Evolutionary conservation across 2,329 filamentous ascomycete genomes (phyloP).

Genomic region (Fusarium sp.): DNA sequence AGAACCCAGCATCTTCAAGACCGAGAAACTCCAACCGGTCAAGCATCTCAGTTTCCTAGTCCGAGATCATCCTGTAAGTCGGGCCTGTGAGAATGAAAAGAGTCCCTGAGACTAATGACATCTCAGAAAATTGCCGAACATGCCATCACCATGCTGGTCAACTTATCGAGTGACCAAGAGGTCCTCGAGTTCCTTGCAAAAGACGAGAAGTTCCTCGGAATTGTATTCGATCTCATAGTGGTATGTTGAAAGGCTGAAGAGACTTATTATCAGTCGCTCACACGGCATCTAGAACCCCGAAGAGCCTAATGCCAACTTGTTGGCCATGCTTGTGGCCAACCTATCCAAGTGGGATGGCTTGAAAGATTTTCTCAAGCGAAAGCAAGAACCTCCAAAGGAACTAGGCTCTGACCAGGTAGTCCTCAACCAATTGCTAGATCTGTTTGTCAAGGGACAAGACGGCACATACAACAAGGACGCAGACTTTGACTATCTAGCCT

Average conservation of each 20-base stretch:
- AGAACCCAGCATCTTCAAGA: constrained; percentile 85
- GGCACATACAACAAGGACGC: constrained; percentile 85
- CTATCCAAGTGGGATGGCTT: constrained; percentile 82
- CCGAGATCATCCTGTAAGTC: constrained; percentile 79
- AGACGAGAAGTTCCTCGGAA: constrained; percentile 84
- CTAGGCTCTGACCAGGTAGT: constrained; percentile 77
- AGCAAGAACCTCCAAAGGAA: constrained; percentile 73
- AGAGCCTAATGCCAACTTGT: constrained; percentile 83
- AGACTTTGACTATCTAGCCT: constrained; percentile 91
- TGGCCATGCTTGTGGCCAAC: constrained; percentile 94
- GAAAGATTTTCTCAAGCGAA: constrained; percentile 72
- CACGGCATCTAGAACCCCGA: constrained; percentile 65
- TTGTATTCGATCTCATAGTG: constrained; percentile 76
- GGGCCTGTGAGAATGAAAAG: too few species aligned
- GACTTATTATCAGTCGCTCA: background rate
- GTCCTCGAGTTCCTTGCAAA: constrained; percentile 76
- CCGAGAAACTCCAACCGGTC: constrained; percentile 78
- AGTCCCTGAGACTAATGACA: constrained; percentile 2
- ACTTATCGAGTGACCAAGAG: constrained; percentile 80
- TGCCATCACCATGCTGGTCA: constrained; percentile 89
- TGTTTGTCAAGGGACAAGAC: constrained; percentile 92
- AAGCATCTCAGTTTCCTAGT: constrained; percentile 88
- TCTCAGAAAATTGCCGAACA: constrained; percentile 88
- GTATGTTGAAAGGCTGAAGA: constrained; percentile 56
- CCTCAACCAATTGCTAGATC: constrained; percentile 91